These are phyloP conservation scores for Mariannaea sp. DNA, from an alignment of 2,329 filamentous ascomycete genomes.

Conservation along the genomic window DNA sequence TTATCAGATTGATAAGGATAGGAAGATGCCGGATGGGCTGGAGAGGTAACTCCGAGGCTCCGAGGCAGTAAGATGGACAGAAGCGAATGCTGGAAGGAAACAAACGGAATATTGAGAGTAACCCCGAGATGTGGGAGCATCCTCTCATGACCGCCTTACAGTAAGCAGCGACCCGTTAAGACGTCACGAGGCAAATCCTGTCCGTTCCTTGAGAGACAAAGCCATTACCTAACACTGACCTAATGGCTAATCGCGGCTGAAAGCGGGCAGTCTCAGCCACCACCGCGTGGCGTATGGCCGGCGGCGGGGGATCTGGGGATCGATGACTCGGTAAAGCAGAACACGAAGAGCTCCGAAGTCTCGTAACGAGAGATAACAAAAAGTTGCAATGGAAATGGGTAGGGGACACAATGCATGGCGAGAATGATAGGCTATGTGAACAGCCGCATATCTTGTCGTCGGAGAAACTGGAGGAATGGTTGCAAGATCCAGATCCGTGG, in stretches of 20 bases:
- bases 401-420: slow-evolving; percentile 29
- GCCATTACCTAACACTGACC: slow-evolving; percentile 37
- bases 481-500: slow-evolving; percentile 20
- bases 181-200: slow-evolving; percentile 2
- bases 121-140: not conserved
- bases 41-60: not conserved
- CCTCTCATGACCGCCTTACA: slow-evolving; percentile 4
- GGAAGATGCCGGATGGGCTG: slow-evolving; percentile 3
- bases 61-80: not conserved
- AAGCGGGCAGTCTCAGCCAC: no score
- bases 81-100: not conserved
- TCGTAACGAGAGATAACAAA: not conserved
- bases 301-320: slow-evolving; percentile 12
- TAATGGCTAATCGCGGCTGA: slow-evolving; percentile 31
- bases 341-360: not conserved
- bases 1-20: not conserved
- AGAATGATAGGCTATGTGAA: slow-evolving; percentile 39
- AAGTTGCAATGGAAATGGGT: not conserved
- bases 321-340: not conserved
- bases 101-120: not conserved
- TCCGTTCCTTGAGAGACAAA: slow-evolving; percentile 1
- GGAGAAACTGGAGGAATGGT: slow-evolving; percentile 11
- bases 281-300: slow-evolving; percentile 24
- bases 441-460: slow-evolving; percentile 24
- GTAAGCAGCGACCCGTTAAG: slow-evolving; percentile 3